Evolutionary conservation across 139 green algal species (phyloP).

Genomic region (Auxenochlorella protothecoides): DNA sequence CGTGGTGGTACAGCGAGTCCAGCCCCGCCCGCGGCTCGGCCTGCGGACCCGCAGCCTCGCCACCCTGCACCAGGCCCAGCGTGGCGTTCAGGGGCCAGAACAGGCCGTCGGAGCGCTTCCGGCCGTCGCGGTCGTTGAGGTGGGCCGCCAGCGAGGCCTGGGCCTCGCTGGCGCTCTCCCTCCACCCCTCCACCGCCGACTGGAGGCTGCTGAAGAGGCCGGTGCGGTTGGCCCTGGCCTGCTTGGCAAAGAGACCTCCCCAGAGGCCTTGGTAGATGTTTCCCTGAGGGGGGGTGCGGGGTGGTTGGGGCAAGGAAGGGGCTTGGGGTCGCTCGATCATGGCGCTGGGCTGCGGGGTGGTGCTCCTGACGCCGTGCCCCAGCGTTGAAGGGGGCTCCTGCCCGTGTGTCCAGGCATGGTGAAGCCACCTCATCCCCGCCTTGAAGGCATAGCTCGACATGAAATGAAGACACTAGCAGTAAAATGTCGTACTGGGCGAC

Average conservation of each 20-base stretch:
- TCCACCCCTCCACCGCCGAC: not conserved
- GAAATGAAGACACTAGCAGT: too few relatives aligned
- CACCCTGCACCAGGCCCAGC: not conserved
- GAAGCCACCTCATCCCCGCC: not conserved
- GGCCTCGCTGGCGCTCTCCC: not conserved
- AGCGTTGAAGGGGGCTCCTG: too few relatives aligned
- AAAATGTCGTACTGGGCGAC: too few relatives aligned
- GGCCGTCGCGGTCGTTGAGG: not conserved
- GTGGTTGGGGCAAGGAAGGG: too few relatives aligned
- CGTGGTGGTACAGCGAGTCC: not conserved
- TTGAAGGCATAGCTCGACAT: too few relatives aligned
- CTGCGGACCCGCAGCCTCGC: too few relatives aligned
- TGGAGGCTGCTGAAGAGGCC: not conserved
- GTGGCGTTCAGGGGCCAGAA: not conserved
- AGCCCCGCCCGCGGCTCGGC: not conserved
- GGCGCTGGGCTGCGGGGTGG: too few relatives aligned
- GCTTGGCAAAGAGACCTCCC: conserved; percentile 5
- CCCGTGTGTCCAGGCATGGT: not conserved
- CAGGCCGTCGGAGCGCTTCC: not conserved
- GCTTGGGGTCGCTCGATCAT: not conserved
- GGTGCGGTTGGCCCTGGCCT: not conserved
- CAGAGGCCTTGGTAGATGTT: conserved; percentile 11
- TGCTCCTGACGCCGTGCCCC: too few relatives aligned
- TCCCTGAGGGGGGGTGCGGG: not conserved
- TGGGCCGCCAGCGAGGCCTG: not conserved